phyloP scores from a whole-genome alignment of 768 basidiomycete genomes.

The Russula griseocarnosa region DNA sequence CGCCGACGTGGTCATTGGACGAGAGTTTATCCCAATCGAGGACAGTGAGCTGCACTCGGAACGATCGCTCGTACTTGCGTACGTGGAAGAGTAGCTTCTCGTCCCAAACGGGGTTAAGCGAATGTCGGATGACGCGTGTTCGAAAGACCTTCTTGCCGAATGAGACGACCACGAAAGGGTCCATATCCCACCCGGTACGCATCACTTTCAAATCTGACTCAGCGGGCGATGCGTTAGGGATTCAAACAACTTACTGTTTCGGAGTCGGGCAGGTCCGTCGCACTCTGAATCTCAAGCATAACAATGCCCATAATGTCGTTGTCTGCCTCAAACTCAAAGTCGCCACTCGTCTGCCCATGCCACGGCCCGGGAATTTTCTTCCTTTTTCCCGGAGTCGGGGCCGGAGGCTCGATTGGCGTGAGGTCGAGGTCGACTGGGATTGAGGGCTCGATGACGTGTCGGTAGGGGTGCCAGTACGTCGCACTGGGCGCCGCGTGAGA shows the following conservation, averaged over 20 bases:
- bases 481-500: constrained; percentile 37
- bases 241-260: constrained; percentile 63
- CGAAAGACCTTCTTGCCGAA: constrained; percentile 98
- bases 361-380: constrained; percentile 42
- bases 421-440: constrained; percentile 11
- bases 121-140: constrained; percentile 83
- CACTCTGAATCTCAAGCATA: constrained; percentile 85
- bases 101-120: constrained; percentile 85
- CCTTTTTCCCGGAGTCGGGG: constrained; percentile 35
- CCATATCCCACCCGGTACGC: constrained; percentile 91
- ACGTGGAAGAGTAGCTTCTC: constrained; percentile 97
- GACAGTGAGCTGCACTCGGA: constrained; percentile 74
- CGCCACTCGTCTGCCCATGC: constrained; percentile 37
- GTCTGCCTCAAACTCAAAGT: constrained; percentile 58
- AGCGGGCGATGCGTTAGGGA: not conserved
- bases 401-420: constrained; percentile 27
- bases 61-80: constrained; percentile 75
- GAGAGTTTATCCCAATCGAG: constrained; percentile 96
- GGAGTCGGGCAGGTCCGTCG: constrained; percentile 75
- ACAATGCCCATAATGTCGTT: constrained; percentile 93
- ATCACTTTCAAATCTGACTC: constrained; percentile 52
- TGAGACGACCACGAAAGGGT: constrained; percentile 92
- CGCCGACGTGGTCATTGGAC: constrained; percentile 86
- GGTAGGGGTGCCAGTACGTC: constrained; percentile 35
- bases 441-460: constrained; percentile 26